phyloP scores from a whole-genome alignment of 345 rosid species.

The Angophora floribunda region DNA sequence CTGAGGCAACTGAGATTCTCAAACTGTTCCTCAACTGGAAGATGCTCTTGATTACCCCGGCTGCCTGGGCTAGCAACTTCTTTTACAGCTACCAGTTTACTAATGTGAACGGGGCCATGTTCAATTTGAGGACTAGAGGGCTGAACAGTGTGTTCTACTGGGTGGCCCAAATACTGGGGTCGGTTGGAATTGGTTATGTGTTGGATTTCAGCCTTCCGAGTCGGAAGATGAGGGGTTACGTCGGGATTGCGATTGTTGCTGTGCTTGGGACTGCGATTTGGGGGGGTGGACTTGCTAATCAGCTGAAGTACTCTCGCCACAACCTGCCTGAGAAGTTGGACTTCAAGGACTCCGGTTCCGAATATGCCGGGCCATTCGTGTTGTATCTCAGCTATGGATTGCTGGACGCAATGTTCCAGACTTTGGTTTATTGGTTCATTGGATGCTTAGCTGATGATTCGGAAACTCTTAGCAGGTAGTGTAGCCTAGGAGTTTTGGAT shows the following conservation, averaged over 20 bases:
- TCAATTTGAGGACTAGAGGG: conserved; percentile 72
- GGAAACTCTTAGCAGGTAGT: conserved; percentile 47
- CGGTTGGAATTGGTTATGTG: conserved; percentile 43
- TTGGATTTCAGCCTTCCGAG: conserved; percentile 74
- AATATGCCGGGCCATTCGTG: conserved; percentile 60
- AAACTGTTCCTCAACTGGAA: conserved; percentile 49
- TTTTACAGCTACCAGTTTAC: conserved; percentile 78
- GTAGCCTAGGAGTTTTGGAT: background rate
- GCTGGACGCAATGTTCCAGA: conserved; percentile 83
- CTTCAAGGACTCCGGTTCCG: conserved; percentile 51
- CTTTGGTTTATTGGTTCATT: conserved; percentile 85
- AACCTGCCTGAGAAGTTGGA: conserved; percentile 42
- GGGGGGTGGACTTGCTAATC: conserved; percentile 81
- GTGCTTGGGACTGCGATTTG: conserved; percentile 54
- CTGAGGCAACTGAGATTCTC: conserved; percentile 23
- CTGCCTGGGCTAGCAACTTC: conserved; percentile 89
- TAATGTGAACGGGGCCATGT: conserved; percentile 51
- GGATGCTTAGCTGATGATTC: conserved; percentile 85
- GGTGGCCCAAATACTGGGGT: conserved; percentile 86
- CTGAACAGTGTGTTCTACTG: conserved; percentile 80
- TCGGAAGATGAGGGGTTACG: conserved; percentile 54
- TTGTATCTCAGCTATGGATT: conserved; percentile 69
- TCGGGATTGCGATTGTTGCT: conserved; percentile 55
- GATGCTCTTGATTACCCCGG: conserved; percentile 66
- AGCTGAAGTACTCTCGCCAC: conserved; percentile 27